Evolutionary conservation across 768 basidiomycete genomes (phyloP).

Genomic region (Rhizopogon roseolus): DNA sequence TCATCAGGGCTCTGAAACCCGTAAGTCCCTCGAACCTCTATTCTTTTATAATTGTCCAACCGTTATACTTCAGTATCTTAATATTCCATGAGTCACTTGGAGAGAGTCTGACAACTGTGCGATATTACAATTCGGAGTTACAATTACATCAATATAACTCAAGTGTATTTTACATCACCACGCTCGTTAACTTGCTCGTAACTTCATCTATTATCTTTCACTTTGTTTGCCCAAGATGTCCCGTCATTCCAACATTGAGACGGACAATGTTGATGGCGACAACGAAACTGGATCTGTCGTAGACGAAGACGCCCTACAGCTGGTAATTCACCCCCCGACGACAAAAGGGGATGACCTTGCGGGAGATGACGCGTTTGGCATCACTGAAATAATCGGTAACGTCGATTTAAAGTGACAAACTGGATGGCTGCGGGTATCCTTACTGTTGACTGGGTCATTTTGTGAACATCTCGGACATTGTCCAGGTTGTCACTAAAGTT

Average conservation of each 20-base stretch:
- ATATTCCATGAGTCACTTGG: slow-evolving; percentile 23
- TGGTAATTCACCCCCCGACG: slow-evolving; percentile 41
- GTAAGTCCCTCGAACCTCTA: slow-evolving; percentile 34
- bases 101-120: slow-evolving; percentile 5
- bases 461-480: slow-evolving; percentile 15
- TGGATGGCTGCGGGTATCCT: slow-evolving; percentile 91
- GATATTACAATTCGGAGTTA: slow-evolving; percentile 18
- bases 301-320: slow-evolving; percentile 47
- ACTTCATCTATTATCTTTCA: neutral
- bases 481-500: slow-evolving; percentile 10
- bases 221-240: slow-evolving; percentile 16
- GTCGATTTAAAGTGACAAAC: slow-evolving; percentile 60
- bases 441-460: slow-evolving; percentile 27
- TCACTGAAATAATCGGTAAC: slow-evolving; percentile 59
- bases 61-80: slow-evolving; percentile 29
- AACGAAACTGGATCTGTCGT: slow-evolving; percentile 24
- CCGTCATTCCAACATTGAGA: slow-evolving; percentile 7
- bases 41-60: neutral
- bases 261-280: slow-evolving; percentile 6
- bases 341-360: slow-evolving; percentile 25
- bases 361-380: slow-evolving; percentile 23
- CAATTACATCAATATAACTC: slow-evolving; percentile 7
- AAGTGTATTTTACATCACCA: slow-evolving; percentile 26
- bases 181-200: neutral
- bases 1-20: slow-evolving; percentile 84